Evolutionary conservation across 768 basidiomycete species (phyloP).

Genomic region (Rhizopogon vulgaris): DNA sequence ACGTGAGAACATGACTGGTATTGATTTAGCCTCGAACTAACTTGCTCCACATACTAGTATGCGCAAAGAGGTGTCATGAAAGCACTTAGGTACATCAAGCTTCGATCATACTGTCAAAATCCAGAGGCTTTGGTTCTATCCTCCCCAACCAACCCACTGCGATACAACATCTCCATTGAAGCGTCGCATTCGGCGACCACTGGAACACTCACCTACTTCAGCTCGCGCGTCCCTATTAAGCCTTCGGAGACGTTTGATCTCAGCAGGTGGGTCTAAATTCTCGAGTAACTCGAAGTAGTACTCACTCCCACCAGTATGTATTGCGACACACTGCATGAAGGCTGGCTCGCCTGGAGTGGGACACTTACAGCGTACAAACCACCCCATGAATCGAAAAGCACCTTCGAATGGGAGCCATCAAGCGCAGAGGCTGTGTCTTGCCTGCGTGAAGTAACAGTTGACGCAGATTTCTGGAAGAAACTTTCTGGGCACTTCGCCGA

Average conservation of each 20-base stretch:
- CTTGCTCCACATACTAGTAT: slow-evolving; percentile 37
- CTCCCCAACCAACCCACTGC: slow-evolving; percentile 63
- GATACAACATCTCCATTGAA: slow-evolving; percentile 41
- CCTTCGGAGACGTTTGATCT: not conserved
- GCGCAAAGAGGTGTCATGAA: slow-evolving; percentile 75
- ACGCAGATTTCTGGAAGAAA: slow-evolving; percentile 60
- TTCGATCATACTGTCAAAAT: slow-evolving; percentile 61
- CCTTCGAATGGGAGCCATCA: slow-evolving; percentile 54
- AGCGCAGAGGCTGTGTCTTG: slow-evolving; percentile 45
- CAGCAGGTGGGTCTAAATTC: not conserved
- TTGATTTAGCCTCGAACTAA: not conserved
- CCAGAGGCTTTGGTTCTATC: slow-evolving; percentile 56
- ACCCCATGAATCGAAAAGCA: slow-evolving; percentile 43
- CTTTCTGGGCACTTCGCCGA: slow-evolving; percentile 66
- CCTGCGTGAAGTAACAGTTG: slow-evolving; percentile 41
- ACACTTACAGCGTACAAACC: slow-evolving; percentile 38
- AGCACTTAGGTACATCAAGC: slow-evolving; percentile 67
- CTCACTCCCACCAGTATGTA: slow-evolving; percentile 33
- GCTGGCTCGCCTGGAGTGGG: slow-evolving; percentile 63
- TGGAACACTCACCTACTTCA: slow-evolving; percentile 52
- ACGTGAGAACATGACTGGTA: slow-evolving; percentile 34
- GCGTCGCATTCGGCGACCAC: slow-evolving; percentile 48
- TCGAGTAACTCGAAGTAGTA: not conserved
- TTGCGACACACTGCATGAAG: slow-evolving; percentile 52
- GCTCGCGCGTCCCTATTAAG: slow-evolving; percentile 28